Base-by-base conservation (phyloP, 2,329 filamentous ascomycete species). In the Neofusicoccum umdonicola region DNA sequence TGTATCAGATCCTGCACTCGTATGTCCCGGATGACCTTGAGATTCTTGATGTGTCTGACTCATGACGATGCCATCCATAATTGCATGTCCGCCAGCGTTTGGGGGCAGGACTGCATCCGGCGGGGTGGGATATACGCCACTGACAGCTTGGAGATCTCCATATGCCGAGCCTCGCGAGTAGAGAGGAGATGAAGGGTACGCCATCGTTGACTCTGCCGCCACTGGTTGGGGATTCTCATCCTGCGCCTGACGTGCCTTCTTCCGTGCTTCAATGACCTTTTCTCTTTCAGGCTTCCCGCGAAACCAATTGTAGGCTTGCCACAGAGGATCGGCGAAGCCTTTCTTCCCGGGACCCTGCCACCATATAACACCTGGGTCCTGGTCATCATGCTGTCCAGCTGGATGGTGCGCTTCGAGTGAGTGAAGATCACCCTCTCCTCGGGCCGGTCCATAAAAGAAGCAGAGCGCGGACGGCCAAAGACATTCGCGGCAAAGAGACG, bases 141-240 rank as follows among this genome's bases (percentile, higher is more conserved):
- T 71, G 39, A 72, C 71, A 35, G 70, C 68, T 63, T 78, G 77
- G 8, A 78, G 65, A 58, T 78, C 77, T 7, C 73, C 75, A 64
- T 77, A 76, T 6, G 68, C 66, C 5, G 73, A 72, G 41, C 68
- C 67, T 15, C 77, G 71, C 41, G 72, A 70, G 57, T 78, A 76
- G 11, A 77, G 64, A 7, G 77, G 77, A 9, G 77, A 79, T 4
- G 77, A 77, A 3, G 76, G 72, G 47, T 72, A 71, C 2, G 75
- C 63, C 4, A 65, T 68, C 5, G 68, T 64, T 17, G 67, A 66
- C 15, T 77, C 74, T 11, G 75, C 73, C 63, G 75, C 73, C 63
- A 74, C 76, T 19, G 67, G 68, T 19, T 68, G 65, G 7, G 86
- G 87, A 57, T 84, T 79, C 1, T 80, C 84, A 67, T 80, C 84